Evolutionary conservation across 2,329 filamentous ascomycete species (phyloP).

Genomic region (Venturia oleaginea): DNA sequence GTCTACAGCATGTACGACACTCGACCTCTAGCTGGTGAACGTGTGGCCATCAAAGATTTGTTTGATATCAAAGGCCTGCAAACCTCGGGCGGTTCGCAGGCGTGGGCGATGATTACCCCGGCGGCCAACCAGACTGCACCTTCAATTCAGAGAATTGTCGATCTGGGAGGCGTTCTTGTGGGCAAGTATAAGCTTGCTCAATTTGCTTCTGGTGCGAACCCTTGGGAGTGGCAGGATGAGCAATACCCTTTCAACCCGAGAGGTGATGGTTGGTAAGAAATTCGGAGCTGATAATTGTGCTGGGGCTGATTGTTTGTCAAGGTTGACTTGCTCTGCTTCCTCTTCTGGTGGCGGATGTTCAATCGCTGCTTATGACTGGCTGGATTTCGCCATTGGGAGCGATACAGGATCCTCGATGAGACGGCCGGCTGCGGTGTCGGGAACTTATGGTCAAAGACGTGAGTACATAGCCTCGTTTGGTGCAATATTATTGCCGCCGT

Average conservation of each 20-base stretch:
- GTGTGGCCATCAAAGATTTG: conserved; percentile 56
- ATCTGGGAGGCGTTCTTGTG: conserved; percentile 47
- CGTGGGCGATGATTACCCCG: conserved; percentile 47
- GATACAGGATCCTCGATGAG: conserved; percentile 45
- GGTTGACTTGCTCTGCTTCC: conserved; percentile 30
- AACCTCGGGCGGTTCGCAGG: conserved; percentile 48
- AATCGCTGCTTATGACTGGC: conserved; percentile 37
- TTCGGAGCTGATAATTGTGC: conserved; percentile 12
- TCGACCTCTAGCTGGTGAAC: conserved; percentile 52
- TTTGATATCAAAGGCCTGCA: conserved; percentile 49
- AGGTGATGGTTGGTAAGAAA: conserved; percentile 37
- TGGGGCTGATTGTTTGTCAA: not conserved
- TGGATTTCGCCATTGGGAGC: conserved; percentile 42
- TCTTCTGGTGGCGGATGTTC: conserved; percentile 39
- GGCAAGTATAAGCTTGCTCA: conserved; percentile 39
- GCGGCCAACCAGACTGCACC: conserved; percentile 38
- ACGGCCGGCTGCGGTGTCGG: conserved; percentile 39
- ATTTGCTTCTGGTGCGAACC: conserved; percentile 36
- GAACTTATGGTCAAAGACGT: conserved; percentile 41
- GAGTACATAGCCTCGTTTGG: conserved; percentile 35
- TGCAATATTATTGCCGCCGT: not conserved
- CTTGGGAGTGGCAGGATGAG: conserved; percentile 42
- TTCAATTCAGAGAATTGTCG: conserved; percentile 46
- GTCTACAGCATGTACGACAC: conserved; percentile 41
- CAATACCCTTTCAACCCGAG: conserved; percentile 36